These are phyloP conservation scores for Coemansia sp. DNA, from an alignment of 192 early-diverging fungal species.

Conservation along the genomic window DNA sequence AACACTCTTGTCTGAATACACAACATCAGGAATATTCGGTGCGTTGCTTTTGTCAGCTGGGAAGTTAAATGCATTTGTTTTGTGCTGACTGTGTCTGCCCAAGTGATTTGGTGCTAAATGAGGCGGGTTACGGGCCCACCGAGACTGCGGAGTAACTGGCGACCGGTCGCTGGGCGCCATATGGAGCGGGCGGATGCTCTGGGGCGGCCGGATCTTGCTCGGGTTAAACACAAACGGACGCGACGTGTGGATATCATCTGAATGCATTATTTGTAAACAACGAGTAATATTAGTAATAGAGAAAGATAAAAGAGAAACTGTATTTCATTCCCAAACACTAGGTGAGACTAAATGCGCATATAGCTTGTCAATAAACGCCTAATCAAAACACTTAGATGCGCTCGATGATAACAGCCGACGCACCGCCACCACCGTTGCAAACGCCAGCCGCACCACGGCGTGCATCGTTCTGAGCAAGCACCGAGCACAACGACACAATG, in stretches of 20 bases:
- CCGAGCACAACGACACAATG: slow-evolving; percentile 74
- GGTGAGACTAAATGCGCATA: too few relatives aligned
- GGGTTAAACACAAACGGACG: slow-evolving; percentile 43
- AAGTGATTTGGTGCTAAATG: too few relatives aligned
- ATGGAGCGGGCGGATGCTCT: slow-evolving; percentile 35
- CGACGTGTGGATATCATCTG: slow-evolving; percentile 5
- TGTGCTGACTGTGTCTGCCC: too few relatives aligned
- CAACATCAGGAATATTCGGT: neutral
- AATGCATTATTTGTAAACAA: neutral
- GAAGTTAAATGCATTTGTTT: neutral
- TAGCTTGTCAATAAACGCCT: too few relatives aligned
- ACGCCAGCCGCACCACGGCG: slow-evolving; percentile 90
- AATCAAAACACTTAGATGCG: slow-evolving; percentile 24
- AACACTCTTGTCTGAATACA: slow-evolving; percentile 12
- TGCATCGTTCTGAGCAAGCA: slow-evolving; percentile 69
- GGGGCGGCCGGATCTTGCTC: slow-evolving; percentile 23
- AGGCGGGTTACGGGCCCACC: too few relatives aligned
- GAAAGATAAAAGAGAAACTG: too few relatives aligned
- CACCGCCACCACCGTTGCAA: slow-evolving; percentile 97
- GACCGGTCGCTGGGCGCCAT: neutral
- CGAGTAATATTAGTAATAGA: neutral
- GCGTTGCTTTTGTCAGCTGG: neutral
- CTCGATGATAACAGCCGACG: slow-evolving; percentile 81
- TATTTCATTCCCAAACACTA: too few relatives aligned
- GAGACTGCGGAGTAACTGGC: too few relatives aligned